These are phyloP conservation scores for Astraeus odoratus DNA, from an alignment of 768 basidiomycete genomes.

Conservation along the genomic window DNA sequence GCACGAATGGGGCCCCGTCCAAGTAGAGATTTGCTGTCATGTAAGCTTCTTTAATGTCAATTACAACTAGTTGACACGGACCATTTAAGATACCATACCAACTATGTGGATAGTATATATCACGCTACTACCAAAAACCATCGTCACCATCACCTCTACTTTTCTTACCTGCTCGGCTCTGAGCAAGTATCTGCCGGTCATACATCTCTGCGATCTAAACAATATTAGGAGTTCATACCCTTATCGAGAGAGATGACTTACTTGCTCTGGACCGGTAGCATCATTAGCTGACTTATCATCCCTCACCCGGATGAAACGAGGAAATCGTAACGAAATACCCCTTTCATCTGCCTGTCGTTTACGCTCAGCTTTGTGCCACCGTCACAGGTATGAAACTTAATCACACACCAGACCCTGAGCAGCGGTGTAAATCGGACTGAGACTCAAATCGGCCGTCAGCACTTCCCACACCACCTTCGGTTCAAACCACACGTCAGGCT, in stretches of 20 bases:
- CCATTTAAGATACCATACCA: slow-evolving; percentile 2
- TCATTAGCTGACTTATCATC: slow-evolving; percentile 94
- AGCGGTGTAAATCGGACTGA: slow-evolving; percentile 96
- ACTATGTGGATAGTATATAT: slow-evolving; percentile 13
- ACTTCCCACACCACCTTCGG: slow-evolving; percentile 98
- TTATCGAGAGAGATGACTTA: slow-evolving; percentile 26
- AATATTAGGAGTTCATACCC: slow-evolving; percentile 1
- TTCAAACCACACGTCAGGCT: slow-evolving; percentile 98
- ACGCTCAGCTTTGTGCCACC: background rate
- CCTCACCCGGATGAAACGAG: slow-evolving; percentile 84
- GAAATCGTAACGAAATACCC: slow-evolving; percentile 94
- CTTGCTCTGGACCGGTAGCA: slow-evolving; percentile 90
- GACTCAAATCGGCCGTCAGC: slow-evolving; percentile 89
- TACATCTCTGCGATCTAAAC: slow-evolving; percentile 90
- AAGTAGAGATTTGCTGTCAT: slow-evolving; percentile 9
- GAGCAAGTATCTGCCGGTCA: slow-evolving; percentile 77
- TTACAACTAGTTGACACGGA: background rate
- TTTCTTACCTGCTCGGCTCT: slow-evolving; percentile 62
- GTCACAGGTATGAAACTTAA: background rate
- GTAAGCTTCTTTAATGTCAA: slow-evolving; percentile 1
- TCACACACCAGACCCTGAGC: slow-evolving; percentile 77
- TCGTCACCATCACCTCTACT: slow-evolving; percentile 59
- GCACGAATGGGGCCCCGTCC: slow-evolving; percentile 29
- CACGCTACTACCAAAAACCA: slow-evolving; percentile 60
- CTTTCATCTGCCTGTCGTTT: slow-evolving; percentile 79